phyloP scores from a whole-genome alignment of 140 eudicot genomes.

The Flaveria floridana region DNA sequence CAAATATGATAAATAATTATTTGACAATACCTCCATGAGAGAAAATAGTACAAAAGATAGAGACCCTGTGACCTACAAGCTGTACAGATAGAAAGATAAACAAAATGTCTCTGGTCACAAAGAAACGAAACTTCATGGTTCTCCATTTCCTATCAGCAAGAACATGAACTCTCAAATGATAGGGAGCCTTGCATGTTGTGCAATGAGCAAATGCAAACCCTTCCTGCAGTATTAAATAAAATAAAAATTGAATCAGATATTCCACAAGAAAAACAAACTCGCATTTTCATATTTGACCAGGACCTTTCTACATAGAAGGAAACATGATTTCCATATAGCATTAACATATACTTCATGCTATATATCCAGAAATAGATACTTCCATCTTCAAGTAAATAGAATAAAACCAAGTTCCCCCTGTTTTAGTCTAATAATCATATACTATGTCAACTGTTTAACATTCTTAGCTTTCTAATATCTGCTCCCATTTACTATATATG shows the following conservation, averaged over 20 bases:
- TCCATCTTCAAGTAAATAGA: not conserved
- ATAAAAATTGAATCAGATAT: not conserved
- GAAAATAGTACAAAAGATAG: slow-evolving; percentile 10
- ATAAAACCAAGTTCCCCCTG: not conserved
- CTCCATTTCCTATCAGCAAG: slow-evolving; percentile 97
- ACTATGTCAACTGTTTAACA: not conserved
- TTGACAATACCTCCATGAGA: not conserved
- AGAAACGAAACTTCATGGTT: slow-evolving; percentile 92
- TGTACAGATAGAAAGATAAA: slow-evolving; percentile 89
- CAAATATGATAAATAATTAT: slow-evolving; percentile 1
- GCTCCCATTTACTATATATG: not conserved
- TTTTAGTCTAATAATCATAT: not conserved
- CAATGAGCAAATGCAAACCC: slow-evolving; percentile 99
- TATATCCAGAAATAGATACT: not conserved
- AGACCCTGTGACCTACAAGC: slow-evolving; percentile 56
- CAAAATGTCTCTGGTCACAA: slow-evolving; percentile 90
- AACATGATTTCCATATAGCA: not conserved
- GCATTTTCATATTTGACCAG: slow-evolving; percentile 9
- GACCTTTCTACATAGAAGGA: not conserved
- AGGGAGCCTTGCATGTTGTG: slow-evolving; percentile 99
- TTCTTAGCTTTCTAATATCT: not conserved
- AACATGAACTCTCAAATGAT: slow-evolving; percentile 87
- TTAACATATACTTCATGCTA: slow-evolving; percentile 13
- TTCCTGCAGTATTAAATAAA: slow-evolving; percentile 58
- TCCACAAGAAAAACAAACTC: not conserved